Base-by-base conservation (phyloP, 2,329 filamentous ascomycete species). In the Trichophyton verrucosum region DNA sequence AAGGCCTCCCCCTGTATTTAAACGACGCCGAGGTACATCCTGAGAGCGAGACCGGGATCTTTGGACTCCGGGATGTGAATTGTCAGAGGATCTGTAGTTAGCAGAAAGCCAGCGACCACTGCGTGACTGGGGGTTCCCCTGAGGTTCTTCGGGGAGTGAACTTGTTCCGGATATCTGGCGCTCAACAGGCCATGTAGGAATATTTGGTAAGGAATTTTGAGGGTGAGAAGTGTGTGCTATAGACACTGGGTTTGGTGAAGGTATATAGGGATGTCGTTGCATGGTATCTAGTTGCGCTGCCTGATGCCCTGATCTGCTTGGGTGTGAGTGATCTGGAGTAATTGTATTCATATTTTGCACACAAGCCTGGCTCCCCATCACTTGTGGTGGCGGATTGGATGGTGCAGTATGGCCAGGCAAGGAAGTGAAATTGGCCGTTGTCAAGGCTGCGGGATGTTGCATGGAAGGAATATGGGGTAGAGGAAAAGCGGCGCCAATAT, bases 1-100 rank as follows among this genome's bases (percentile, higher is more conserved):
- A 7, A 64, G 38, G 17, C 59, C 47, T 22, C 55, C 24, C 30
- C 57, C 58, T 5, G 60, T 2, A 33, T 30, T 49, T 22, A 38
- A n/a, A 20, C 46, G 58, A 24, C 59, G 58, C 7, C 64, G 62
- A 2, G 64, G 65, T 2, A 64, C 51, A 33, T 64, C 66, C 44
- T 68, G 63, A 11, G 67, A 68, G 36, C 65, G 64, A 8, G 65
- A 65, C 0, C 66, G 64, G 42, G 64, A 64, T 7, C 63, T 57
- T 4, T 58, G 59, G 42, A 64, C 46, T 17, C 56, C 58, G 3
- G 49, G 49, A 55, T 44, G 53, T 40, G 42, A 30, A 30, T 33
- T 53, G 13, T 30, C 49, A 7, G 49, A 7, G 27, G 49, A 24
- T 1, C 49, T 27, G 27, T 57, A 47, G n/a, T 55, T 27, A n/a